Percentiles rank a stretch among this genome's conserved stretches.
Evolutionary conservation across 176 grass and related monocot species (phyloP).

Genomic region (Musa schizocarpa): DNA sequence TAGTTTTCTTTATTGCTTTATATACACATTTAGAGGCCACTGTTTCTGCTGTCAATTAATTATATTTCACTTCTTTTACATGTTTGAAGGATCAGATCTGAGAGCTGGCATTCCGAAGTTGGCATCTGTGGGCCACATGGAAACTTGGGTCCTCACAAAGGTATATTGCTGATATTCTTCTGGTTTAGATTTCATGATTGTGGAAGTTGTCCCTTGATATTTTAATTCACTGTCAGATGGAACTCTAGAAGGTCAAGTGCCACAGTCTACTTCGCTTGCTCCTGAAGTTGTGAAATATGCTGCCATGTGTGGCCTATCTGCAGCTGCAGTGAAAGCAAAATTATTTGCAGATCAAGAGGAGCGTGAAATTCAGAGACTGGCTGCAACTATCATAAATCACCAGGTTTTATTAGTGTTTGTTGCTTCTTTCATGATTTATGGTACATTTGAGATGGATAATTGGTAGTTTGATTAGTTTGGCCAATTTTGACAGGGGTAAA

Average conservation of each 20-base stretch:
- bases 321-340: slow-evolving; percentile 86
- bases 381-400: slow-evolving; percentile 80
- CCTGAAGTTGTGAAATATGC: slow-evolving; percentile 60
- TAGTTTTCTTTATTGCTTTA: slow-evolving; percentile 8
- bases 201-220: neutral
- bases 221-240: slow-evolving; percentile 4
- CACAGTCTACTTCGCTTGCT: slow-evolving; percentile 32
- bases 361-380: slow-evolving; percentile 87
- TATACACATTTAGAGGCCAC: slow-evolving; percentile 3
- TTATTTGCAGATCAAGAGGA: slow-evolving; percentile 94
- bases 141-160: slow-evolving; percentile 34
- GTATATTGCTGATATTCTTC: slow-evolving; percentile 30
- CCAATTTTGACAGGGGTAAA: neutral
- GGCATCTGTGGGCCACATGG: slow-evolving; percentile 29
- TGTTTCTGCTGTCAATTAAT: neutral
- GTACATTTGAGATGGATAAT: neutral
- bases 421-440: neutral
- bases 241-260: slow-evolving; percentile 3
- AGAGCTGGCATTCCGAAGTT: slow-evolving; percentile 45
- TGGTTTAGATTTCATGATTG: neutral
- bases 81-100: slow-evolving; percentile 48
- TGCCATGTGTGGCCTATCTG: slow-evolving; percentile 60
- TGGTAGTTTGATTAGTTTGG: neutral
- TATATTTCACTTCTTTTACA: slow-evolving; percentile 2
- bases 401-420: slow-evolving; percentile 29